Conservation (phyloP, 2,329 filamentous ascomycete genomes). For the Fusarium sambucinum region DNA sequence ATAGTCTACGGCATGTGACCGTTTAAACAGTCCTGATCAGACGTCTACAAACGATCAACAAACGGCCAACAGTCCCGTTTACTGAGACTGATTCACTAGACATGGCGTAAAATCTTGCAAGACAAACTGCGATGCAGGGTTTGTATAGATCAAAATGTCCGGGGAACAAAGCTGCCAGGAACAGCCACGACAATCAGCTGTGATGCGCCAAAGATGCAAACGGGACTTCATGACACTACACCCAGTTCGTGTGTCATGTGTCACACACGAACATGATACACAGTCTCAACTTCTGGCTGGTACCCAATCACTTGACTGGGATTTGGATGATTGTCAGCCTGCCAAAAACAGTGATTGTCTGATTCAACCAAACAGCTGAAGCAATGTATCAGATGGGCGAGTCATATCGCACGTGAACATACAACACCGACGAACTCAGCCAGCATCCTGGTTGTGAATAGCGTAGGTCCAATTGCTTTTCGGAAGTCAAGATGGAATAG, state of each 20-base stretch:
- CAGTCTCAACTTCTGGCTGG: slow-evolving; percentile 2
- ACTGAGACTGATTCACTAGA: slow-evolving; percentile 32
- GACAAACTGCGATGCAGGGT: slow-evolving; percentile 6
- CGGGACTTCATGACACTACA: slow-evolving; percentile 6
- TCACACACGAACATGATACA: slow-evolving; percentile 28
- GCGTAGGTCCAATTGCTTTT: neutral
- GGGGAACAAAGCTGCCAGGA: slow-evolving; percentile 5
- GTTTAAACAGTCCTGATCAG: slow-evolving; percentile 16
- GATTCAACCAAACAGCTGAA: slow-evolving; percentile 8
- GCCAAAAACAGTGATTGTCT: slow-evolving; percentile 19
- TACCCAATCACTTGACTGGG: slow-evolving; percentile 34
- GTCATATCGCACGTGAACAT: neutral
- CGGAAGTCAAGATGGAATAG: neutral
- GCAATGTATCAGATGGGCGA: slow-evolving; percentile 8
- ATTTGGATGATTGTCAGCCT: slow-evolving; percentile 5
- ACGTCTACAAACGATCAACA: neutral
- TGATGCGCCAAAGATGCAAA: slow-evolving; percentile 17
- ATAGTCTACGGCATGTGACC: neutral
- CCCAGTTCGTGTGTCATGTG: slow-evolving; percentile 16
- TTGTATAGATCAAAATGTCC: slow-evolving; percentile 1
- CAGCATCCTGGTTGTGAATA: neutral
- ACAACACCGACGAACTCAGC: neutral
- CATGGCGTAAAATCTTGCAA: slow-evolving; percentile 26
- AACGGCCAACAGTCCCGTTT: slow-evolving; percentile 1
- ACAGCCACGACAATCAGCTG: slow-evolving; percentile 15